phyloP scores from a whole-genome alignment of 78 protist genomes.

The Blattamonas nauphoetae region DNA sequence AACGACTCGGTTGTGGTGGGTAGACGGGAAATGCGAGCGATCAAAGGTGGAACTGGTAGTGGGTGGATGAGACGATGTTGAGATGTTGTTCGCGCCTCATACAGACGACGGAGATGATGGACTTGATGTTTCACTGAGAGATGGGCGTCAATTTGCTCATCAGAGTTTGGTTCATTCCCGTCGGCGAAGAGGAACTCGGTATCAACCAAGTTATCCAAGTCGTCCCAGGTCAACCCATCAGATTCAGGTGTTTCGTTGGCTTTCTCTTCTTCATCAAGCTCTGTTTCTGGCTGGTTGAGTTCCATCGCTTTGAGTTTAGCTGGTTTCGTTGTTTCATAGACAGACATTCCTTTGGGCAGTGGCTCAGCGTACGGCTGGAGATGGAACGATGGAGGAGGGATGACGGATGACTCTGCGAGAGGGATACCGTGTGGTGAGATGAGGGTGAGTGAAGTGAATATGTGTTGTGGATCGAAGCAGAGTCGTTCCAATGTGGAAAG shows the following conservation, averaged over 20 bases:
- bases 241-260: background rate
- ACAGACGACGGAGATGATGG: background rate
- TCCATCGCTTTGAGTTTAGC: background rate
- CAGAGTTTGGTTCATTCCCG: background rate
- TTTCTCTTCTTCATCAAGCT: background rate
- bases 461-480: background rate
- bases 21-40: background rate
- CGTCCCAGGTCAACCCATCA: background rate
- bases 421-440: slow-evolving; percentile 9
- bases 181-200: background rate
- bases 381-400: background rate
- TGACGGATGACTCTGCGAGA: background rate
- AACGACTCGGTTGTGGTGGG: background rate
- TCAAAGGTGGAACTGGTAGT: background rate
- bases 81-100: background rate
- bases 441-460: slow-evolving; percentile 8
- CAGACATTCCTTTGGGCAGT: background rate
- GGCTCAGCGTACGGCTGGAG: background rate
- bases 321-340: background rate
- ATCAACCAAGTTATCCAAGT: background rate
- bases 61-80: background rate
- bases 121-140: background rate
- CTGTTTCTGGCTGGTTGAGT: background rate
- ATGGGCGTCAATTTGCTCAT: background rate
- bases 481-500: slow-evolving; percentile 3